These are phyloP conservation scores for Pestalotiopsis sp. DNA, from an alignment of 2,329 filamentous ascomycete genomes.

Conservation along the genomic window DNA sequence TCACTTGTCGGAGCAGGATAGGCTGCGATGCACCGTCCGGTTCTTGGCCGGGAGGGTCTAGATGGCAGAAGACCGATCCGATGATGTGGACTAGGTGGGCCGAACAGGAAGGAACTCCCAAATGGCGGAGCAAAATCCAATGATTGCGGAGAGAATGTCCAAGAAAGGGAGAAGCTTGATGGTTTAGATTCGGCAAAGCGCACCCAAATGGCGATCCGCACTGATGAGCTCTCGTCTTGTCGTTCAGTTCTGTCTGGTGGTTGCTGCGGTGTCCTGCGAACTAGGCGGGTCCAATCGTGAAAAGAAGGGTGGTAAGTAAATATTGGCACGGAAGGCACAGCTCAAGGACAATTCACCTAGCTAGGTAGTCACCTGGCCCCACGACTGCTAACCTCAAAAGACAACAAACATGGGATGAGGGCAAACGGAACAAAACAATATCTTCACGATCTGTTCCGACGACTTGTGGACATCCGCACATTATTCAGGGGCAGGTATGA, in stretches of 20 bases:
- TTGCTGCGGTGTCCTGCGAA: neutral
- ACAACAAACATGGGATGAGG: neutral
- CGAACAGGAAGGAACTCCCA: neutral
- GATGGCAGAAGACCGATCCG: neutral
- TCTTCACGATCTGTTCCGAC: too few species aligned
- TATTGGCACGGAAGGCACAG: neutral
- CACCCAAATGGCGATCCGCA: neutral
- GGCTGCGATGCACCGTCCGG: neutral
- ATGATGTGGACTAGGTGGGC: neutral
- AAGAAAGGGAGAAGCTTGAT: neutral
- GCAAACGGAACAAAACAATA: neutral
- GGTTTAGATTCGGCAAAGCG: neutral
- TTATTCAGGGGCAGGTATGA: too few species aligned
- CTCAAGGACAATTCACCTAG: neutral
- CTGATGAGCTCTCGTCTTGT: too few species aligned
- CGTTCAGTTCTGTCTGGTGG: neutral
- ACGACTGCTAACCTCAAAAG: neutral
- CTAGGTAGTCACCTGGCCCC: neutral
- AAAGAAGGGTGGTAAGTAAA: neutral
- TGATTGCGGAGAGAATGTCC: neutral
- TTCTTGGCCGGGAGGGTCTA: neutral
- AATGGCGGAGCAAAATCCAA: neutral
- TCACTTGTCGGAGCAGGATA: neutral
- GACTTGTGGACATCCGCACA: too few species aligned
- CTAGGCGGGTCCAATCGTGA: neutral